A percentile compares a stretch with the other conserved stretches of the same genome.
Evolutionary conservation across 2,329 filamentous ascomycete species (phyloP).

Genomic region (Fusarium marasasianum): DNA sequence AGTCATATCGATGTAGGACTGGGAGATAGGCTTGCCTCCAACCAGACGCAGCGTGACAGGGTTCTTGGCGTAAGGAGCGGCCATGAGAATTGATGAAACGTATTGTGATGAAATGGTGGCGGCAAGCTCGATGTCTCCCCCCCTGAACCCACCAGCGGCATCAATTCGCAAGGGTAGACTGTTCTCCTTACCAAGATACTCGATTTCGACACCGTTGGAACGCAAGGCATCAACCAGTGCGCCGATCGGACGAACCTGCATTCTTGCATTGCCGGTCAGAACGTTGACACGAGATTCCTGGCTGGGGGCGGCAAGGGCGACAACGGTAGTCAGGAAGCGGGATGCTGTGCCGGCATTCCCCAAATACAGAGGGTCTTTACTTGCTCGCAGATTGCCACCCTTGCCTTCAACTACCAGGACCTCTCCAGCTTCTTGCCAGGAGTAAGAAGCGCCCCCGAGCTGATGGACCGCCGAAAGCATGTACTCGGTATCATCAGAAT

Average conservation of each 20-base stretch:
- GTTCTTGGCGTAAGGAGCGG: slow-evolving; percentile 93
- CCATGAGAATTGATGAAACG: slow-evolving; percentile 96
- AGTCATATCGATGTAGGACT: slow-evolving; percentile 98
- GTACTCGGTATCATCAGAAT: slow-evolving; percentile 96
- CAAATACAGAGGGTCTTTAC: slow-evolving; percentile 81
- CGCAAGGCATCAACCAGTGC: slow-evolving; percentile 90
- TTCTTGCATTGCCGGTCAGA: slow-evolving; percentile 91
- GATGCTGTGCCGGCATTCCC: slow-evolving; percentile 97
- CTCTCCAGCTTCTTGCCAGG: slow-evolving; percentile 95
- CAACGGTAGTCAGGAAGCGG: slow-evolving; percentile 91
- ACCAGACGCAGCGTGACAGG: slow-evolving; percentile 90
- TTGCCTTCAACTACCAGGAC: slow-evolving; percentile 89
- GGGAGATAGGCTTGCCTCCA: slow-evolving; percentile 97
- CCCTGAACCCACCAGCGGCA: slow-evolving; percentile 83
- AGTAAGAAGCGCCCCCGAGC: slow-evolving; percentile 86
- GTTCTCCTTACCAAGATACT: slow-evolving; percentile 84
- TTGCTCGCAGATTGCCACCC: slow-evolving; percentile 84
- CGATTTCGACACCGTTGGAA: slow-evolving; percentile 85
- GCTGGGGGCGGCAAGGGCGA: slow-evolving; percentile 79
- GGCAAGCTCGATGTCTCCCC: slow-evolving; percentile 88
- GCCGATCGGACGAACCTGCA: slow-evolving; percentile 95
- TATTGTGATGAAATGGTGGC: slow-evolving; percentile 99
- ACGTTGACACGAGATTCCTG: slow-evolving; percentile 72
- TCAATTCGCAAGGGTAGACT: slow-evolving; percentile 86
- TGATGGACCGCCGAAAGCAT: slow-evolving; percentile 93